Conservation (phyloP, 345 rosid species). For the Sisymbrium irio region DNA sequence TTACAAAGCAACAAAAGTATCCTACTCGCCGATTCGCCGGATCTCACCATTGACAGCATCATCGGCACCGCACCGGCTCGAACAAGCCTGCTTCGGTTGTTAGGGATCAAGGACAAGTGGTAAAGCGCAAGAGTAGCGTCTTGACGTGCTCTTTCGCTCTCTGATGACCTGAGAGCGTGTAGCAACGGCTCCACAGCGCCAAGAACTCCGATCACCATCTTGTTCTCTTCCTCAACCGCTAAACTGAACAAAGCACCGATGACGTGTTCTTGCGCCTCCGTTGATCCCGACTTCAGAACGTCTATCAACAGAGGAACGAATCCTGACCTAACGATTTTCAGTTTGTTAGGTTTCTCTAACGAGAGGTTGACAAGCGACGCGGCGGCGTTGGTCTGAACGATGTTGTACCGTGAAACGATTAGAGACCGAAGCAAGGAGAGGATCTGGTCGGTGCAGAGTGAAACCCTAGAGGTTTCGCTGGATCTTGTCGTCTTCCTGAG, state of each 20-base stretch:
- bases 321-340: constrained; percentile 69
- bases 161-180: constrained; percentile 54
- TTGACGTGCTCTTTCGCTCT: constrained; percentile 55
- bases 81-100: constrained; percentile 60
- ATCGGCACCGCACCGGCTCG: constrained; percentile 60
- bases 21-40: constrained; percentile 48
- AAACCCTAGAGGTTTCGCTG: constrained; percentile 41
- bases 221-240: constrained; percentile 73
- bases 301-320: constrained; percentile 62
- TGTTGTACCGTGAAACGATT: constrained; percentile 54
- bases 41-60: constrained; percentile 54
- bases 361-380: constrained; percentile 78
- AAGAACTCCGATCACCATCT: constrained; percentile 77
- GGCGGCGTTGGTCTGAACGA: constrained; percentile 65
- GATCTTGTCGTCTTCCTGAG: constrained; percentile 57
- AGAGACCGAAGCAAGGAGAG: constrained; percentile 51
- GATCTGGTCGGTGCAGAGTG: constrained; percentile 52
- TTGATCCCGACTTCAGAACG: constrained; percentile 59
- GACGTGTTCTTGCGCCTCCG: constrained; percentile 76
- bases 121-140: constrained; percentile 82
- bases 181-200: constrained; percentile 80
- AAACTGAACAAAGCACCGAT: constrained; percentile 79
- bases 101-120: constrained; percentile 60
- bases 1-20: constrained; percentile 59
- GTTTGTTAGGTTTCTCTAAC: constrained; percentile 60